phyloP scores from a whole-genome alignment of 1,284 basidiomycete genomes.

The Ustilago loliicola region DNA sequence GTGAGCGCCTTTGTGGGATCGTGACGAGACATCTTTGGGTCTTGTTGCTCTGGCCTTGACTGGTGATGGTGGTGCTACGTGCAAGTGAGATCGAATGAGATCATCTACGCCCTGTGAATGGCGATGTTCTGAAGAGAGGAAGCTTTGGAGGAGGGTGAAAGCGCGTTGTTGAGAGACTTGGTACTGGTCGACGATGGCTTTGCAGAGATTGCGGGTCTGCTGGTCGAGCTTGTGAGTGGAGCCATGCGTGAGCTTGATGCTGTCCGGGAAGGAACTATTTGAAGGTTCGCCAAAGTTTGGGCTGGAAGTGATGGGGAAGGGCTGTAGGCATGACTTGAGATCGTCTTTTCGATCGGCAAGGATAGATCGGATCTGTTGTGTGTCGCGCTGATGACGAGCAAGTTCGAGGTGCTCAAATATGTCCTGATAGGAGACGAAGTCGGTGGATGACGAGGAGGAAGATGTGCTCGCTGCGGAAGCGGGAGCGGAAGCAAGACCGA shows the following conservation, averaged over 20 bases:
- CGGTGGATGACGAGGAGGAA: slow-evolving; percentile 3
- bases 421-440: slow-evolving; percentile 59
- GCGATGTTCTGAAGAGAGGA: slow-evolving; percentile 82
- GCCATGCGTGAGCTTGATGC: slow-evolving; percentile 78
- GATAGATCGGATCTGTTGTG: slow-evolving; percentile 38
- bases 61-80: slow-evolving; percentile 18
- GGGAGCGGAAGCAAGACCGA: slow-evolving; percentile 1
- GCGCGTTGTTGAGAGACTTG: slow-evolving; percentile 82
- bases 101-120: slow-evolving; percentile 68
- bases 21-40: slow-evolving; percentile 12
- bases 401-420: slow-evolving; percentile 64
- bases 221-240: slow-evolving; percentile 76
- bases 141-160: slow-evolving; percentile 79
- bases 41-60: slow-evolving; percentile 18
- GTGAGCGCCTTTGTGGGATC: slow-evolving; percentile 7
- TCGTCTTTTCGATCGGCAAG: slow-evolving; percentile 40
- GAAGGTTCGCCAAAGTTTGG: slow-evolving; percentile 14
- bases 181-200: slow-evolving; percentile 79
- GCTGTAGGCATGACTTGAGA: slow-evolving; percentile 52
- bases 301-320: slow-evolving; percentile 27
- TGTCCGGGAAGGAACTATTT: slow-evolving; percentile 46
- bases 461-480: slow-evolving; percentile 1
- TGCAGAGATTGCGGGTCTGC: slow-evolving; percentile 78
- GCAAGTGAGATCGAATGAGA: slow-evolving; percentile 21
- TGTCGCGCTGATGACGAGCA: slow-evolving; percentile 41